These are phyloP conservation scores for Porcisia hertigi DNA, from an alignment of 208 protist species.

Conservation along the genomic window DNA sequence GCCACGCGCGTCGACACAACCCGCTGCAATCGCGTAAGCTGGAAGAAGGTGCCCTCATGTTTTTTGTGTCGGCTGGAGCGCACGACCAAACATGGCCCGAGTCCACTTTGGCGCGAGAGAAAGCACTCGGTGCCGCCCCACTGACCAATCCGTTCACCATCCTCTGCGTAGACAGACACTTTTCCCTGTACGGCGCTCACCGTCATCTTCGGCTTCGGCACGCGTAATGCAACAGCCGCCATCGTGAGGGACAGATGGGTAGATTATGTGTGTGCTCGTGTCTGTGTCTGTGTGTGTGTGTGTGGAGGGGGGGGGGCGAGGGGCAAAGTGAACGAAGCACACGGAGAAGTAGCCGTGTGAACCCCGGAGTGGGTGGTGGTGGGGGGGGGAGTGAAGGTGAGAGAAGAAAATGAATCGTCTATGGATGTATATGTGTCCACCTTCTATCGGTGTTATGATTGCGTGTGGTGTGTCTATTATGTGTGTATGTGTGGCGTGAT, in stretches of 20 bases:
- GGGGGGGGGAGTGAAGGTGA: neutral
- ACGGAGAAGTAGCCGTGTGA: neutral
- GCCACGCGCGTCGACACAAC: conserved; percentile 54
- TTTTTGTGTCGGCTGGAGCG: conserved; percentile 58
- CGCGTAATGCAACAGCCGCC: conserved; percentile 20
- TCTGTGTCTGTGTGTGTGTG: neutral
- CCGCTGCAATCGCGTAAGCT: conserved; percentile 40
- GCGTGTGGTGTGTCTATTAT: no score
- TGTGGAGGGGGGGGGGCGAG: neutral
- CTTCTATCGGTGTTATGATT: no score
- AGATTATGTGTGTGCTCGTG: neutral
- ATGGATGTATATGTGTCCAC: neutral
- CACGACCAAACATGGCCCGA: conserved; percentile 84
- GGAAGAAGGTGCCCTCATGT: conserved; percentile 81
- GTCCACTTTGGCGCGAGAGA: conserved; percentile 60
- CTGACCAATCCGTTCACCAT: conserved; percentile 71
- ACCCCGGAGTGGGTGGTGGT: no score
- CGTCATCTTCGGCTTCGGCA: conserved; percentile 60
- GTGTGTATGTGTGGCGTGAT: neutral
- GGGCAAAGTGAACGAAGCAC: neutral
- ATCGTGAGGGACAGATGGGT: conserved; percentile 5
- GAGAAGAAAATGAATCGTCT: neutral
- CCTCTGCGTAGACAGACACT: conserved; percentile 54
- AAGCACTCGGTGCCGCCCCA: conserved; percentile 90
- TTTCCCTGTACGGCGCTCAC: conserved; percentile 57